Conservation (phyloP, 331 rosid genomes). For the Cydonia oblonga region DNA sequence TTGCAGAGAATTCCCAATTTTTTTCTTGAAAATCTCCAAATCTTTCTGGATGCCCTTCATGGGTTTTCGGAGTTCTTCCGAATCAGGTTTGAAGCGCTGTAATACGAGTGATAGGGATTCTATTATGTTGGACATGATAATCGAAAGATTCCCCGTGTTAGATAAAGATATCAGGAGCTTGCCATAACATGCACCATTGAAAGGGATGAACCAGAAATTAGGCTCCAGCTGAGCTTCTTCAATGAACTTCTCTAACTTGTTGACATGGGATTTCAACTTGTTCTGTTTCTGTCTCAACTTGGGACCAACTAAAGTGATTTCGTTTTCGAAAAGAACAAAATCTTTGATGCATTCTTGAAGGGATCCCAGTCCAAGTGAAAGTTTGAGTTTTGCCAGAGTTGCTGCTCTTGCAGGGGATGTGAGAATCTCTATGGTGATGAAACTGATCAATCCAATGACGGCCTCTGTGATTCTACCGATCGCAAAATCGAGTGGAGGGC, state of each 20-base stretch:
- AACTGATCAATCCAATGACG: slow-evolving; percentile 52
- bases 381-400: slow-evolving; percentile 29
- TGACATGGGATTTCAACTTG: slow-evolving; percentile 25
- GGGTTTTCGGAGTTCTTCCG: slow-evolving; percentile 15
- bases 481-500: slow-evolving; percentile 60
- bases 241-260: slow-evolving; percentile 29
- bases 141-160: slow-evolving; percentile 29
- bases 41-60: slow-evolving; percentile 17
- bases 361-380: slow-evolving; percentile 27
- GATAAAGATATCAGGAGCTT: slow-evolving; percentile 44
- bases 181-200: slow-evolving; percentile 30
- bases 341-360: slow-evolving; percentile 31
- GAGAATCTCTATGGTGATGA: slow-evolving; percentile 45
- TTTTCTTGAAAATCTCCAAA: slow-evolving; percentile 32
- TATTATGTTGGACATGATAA: slow-evolving; percentile 34
- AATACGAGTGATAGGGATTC: slow-evolving; percentile 10
- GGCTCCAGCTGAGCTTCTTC: slow-evolving; percentile 66
- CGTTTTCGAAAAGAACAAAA: not conserved
- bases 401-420: slow-evolving; percentile 52
- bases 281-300: slow-evolving; percentile 21
- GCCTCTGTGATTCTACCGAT: slow-evolving; percentile 49
- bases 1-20: slow-evolving; percentile 25
- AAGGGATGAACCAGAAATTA: slow-evolving; percentile 63
- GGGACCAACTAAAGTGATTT: slow-evolving; percentile 10
- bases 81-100: slow-evolving; percentile 6